A percentile compares a stretch with the other conserved stretches of the same genome.
Conservation (phyloP, 106 monocot genomes). For the Gastrodia elata region DNA sequence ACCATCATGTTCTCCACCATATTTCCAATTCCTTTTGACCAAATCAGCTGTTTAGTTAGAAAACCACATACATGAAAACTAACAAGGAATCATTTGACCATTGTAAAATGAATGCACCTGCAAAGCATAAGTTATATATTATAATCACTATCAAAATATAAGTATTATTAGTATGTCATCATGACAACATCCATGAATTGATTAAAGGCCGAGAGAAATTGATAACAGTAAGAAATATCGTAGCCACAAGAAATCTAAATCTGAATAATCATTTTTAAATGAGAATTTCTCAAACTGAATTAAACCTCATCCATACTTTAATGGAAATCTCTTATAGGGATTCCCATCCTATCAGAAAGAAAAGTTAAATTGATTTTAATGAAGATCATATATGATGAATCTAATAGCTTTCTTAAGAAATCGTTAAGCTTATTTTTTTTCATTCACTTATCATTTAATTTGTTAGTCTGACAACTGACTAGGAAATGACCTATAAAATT, state of each 20-base stretch:
- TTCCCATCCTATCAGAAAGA: too few species aligned
- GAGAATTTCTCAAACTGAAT: too few species aligned
- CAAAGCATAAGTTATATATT: not conserved
- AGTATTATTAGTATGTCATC: not conserved
- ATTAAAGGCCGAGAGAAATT: not conserved
- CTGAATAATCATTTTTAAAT: not conserved
- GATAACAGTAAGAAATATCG: not conserved
- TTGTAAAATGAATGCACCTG: conserved; percentile 7
- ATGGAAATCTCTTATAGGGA: too few species aligned
- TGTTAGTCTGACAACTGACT: too few species aligned
- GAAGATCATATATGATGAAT: not conserved
- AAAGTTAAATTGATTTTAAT: not conserved
- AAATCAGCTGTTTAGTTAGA: not conserved
- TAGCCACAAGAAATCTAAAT: not conserved
- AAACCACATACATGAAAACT: not conserved
- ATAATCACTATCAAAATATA: conserved; percentile 1
- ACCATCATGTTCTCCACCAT: conserved; percentile 38
- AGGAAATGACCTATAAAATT: too few species aligned
- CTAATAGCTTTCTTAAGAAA: not conserved
- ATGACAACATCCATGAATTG: not conserved
- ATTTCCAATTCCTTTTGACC: conserved; percentile 1
- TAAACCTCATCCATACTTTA: too few species aligned
- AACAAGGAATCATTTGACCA: not conserved
- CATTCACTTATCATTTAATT: too few species aligned
- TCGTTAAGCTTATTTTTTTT: too few species aligned